phyloP scores from a whole-genome alignment of 2,329 filamentous ascomycete genomes.

The Lachnellula willkommii region DNA sequence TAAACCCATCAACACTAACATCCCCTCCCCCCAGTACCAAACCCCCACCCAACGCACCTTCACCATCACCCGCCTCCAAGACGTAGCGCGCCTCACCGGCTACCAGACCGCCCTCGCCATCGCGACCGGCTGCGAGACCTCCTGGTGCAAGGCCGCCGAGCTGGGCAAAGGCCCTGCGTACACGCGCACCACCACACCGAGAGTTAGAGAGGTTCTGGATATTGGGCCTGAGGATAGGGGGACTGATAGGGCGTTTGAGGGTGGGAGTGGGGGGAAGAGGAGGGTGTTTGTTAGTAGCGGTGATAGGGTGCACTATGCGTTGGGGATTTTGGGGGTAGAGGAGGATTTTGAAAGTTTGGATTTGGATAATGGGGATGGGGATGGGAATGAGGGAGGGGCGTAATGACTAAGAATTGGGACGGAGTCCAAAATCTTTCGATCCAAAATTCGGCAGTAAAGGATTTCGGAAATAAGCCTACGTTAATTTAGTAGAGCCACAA shows the following conservation, averaged over 20 bases:
- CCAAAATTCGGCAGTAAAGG: no score
- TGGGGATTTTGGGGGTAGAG: slow-evolving; percentile 74
- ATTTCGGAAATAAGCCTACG: no score
- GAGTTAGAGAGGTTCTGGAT: slow-evolving; percentile 24
- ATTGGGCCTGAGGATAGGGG: slow-evolving; percentile 48
- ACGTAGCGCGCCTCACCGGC: slow-evolving; percentile 74
- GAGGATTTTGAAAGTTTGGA: slow-evolving; percentile 64
- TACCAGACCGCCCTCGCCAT: slow-evolving; percentile 83
- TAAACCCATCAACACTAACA: neutral
- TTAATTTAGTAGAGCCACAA: no score
- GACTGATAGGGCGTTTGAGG: slow-evolving; percentile 47
- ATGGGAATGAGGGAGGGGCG: no score
- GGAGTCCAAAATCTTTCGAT: neutral
- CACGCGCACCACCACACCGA: slow-evolving; percentile 40
- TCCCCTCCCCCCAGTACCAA: slow-evolving; percentile 51
- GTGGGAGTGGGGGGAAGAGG: slow-evolving; percentile 33
- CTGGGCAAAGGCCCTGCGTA: slow-evolving; percentile 75
- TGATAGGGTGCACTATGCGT: slow-evolving; percentile 66
- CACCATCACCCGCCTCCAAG: slow-evolving; percentile 67
- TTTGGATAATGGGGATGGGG: slow-evolving; percentile 38
- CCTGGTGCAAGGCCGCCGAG: slow-evolving; percentile 72
- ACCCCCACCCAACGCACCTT: slow-evolving; percentile 68
- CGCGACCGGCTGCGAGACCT: slow-evolving; percentile 74
- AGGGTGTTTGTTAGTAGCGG: slow-evolving; percentile 57
- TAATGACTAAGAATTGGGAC: neutral